A percentile compares a stretch with the other conserved stretches of the same genome.
These are phyloP conservation scores for Fusarium anthophilum DNA, from an alignment of 2,329 filamentous ascomycete species.

Conservation along the genomic window DNA sequence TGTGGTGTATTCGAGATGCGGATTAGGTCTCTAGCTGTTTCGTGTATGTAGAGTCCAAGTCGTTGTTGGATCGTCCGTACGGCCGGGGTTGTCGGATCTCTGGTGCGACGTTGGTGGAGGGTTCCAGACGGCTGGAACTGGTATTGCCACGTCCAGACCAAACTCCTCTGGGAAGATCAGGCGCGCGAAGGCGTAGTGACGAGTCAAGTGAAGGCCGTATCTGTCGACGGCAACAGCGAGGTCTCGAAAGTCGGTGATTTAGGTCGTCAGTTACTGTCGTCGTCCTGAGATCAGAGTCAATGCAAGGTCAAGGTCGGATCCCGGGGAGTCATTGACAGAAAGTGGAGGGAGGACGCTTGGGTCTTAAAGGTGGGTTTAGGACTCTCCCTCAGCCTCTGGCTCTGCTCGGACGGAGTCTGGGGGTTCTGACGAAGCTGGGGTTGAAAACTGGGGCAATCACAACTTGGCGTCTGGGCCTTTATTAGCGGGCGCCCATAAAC, in stretches of 20 bases:
- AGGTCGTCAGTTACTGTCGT: conserved; percentile 13
- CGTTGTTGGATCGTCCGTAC: conserved; percentile 1
- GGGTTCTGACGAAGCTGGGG: conserved; percentile 28
- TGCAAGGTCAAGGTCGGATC: conserved; percentile 2
- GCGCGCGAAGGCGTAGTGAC: not conserved
- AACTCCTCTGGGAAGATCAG: not conserved
- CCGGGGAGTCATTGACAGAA: conserved; percentile 19
- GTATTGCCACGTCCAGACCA: not conserved
- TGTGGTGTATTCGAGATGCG: not conserved
- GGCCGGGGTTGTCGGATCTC: conserved; percentile 17
- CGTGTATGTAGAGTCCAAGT: not conserved
- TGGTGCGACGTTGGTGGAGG: conserved; percentile 23
- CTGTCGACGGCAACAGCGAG: too few relatives aligned
- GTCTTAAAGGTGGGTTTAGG: conserved; percentile 18
- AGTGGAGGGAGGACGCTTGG: conserved; percentile 32
- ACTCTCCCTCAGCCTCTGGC: not conserved
- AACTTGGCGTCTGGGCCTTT: conserved; percentile 13
- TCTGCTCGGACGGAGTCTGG: not conserved
- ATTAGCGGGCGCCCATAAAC: not conserved
- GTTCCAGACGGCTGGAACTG: conserved; percentile 19
- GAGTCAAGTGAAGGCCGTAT: not conserved
- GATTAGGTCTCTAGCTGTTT: not conserved
- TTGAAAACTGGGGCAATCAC: conserved; percentile 31
- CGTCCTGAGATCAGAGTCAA: conserved; percentile 11
- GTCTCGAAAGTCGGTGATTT: not conserved